Evolutionary conservation across 2,329 filamentous ascomycete genomes (phyloP).

Genomic region (Thermoascus crustaceus): DNA sequence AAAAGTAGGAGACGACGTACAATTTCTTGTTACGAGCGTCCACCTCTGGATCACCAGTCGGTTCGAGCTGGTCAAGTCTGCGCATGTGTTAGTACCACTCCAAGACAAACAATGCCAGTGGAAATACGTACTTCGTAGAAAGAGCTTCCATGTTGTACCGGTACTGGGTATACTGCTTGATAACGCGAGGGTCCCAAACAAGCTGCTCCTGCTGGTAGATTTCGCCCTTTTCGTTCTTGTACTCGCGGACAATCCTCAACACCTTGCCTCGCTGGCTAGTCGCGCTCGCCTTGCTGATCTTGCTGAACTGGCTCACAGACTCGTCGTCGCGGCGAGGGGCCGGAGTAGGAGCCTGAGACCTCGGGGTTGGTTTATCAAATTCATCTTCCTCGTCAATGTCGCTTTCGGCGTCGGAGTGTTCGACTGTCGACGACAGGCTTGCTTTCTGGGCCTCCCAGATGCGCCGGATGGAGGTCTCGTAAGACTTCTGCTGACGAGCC

Average conservation of each 20-base stretch:
- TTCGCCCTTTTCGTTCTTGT: slow-evolving; percentile 57
- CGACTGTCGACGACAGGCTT: slow-evolving; percentile 64
- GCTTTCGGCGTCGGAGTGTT: slow-evolving; percentile 66
- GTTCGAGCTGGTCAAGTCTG: slow-evolving; percentile 52
- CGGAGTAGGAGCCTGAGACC: slow-evolving; percentile 58
- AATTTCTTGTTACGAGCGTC: slow-evolving; percentile 55
- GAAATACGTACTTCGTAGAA: slow-evolving; percentile 58
- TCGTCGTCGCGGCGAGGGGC: slow-evolving; percentile 59
- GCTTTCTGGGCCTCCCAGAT: slow-evolving; percentile 87
- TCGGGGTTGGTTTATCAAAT: slow-evolving; percentile 49
- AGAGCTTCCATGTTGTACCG: slow-evolving; percentile 63
- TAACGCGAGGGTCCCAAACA: slow-evolving; percentile 75
- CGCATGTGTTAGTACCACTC: slow-evolving; percentile 6
- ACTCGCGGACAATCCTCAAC: slow-evolving; percentile 65
- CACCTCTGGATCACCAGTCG: slow-evolving; percentile 59
- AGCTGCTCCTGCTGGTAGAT: slow-evolving; percentile 51
- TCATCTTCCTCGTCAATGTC: slow-evolving; percentile 51
- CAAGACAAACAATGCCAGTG: neutral
- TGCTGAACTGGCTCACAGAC: slow-evolving; percentile 68
- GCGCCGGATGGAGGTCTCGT: slow-evolving; percentile 80
- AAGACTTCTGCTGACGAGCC: slow-evolving; percentile 83
- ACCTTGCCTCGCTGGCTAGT: slow-evolving; percentile 61
- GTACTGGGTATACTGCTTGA: slow-evolving; percentile 77
- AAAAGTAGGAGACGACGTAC: slow-evolving; percentile 30
- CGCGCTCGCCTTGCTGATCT: slow-evolving; percentile 64